Evolutionary conservation across 176 grass and related monocot species (phyloP).

Genomic region (Triticum aestivum): DNA sequence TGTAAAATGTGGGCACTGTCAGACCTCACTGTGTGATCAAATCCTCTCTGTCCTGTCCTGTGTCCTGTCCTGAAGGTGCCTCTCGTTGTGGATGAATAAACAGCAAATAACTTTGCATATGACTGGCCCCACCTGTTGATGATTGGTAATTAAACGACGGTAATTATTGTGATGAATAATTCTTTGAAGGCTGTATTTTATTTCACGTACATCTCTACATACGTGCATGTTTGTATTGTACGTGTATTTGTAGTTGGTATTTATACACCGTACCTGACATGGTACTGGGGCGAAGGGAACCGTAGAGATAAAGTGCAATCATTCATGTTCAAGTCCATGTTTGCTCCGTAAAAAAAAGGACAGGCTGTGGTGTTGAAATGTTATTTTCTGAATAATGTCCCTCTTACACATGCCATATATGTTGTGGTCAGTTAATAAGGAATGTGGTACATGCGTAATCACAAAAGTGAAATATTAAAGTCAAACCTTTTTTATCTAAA

Average conservation of each 20-base stretch:
- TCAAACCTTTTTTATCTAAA: no score
- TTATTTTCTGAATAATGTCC: no score
- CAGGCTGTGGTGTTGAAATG: no score
- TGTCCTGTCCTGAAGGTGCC: neutral
- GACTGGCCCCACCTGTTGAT: neutral
- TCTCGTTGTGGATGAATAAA: slow-evolving; percentile 34
- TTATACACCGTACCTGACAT: neutral
- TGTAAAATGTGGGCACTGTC: slow-evolving; percentile 46
- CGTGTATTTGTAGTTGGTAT: neutral
- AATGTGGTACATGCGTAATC: no score
- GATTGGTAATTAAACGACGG: slow-evolving; percentile 20
- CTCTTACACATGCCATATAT: no score
- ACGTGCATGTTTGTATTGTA: neutral
- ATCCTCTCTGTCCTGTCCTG: slow-evolving; percentile 2
- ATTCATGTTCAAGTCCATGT: neutral
- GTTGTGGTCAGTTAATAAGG: no score
- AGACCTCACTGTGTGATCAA: slow-evolving; percentile 31
- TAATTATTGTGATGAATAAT: neutral
- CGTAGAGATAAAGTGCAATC: neutral
- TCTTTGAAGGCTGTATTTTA: neutral
- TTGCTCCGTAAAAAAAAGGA: no score
- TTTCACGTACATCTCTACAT: neutral
- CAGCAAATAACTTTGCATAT: slow-evolving; percentile 1
- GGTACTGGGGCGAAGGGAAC: neutral
- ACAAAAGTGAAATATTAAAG: no score